Percentiles rank a stretch among this genome's conserved stretches.
These are phyloP conservation scores for Ustilago tritici DNA, from an alignment of 1,284 basidiomycete genomes.

Conservation along the genomic window DNA sequence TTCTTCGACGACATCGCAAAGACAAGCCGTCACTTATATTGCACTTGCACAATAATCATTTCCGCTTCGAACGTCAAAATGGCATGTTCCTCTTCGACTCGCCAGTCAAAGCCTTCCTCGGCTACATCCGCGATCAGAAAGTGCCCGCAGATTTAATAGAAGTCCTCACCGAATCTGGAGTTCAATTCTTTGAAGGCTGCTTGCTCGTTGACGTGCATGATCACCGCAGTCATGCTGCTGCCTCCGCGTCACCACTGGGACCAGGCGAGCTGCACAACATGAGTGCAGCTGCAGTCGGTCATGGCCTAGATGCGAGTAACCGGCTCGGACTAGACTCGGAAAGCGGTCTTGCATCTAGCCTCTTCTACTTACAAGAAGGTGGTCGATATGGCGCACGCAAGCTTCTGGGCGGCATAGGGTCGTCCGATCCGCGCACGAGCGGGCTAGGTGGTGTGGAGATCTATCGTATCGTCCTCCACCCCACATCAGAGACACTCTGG, in stretches of 20 bases:
- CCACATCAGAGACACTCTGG: constrained; percentile 64
- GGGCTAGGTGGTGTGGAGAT: constrained; percentile 56
- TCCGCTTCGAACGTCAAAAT: constrained; percentile 67
- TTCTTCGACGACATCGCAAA: constrained; percentile 64
- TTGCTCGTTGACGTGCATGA: constrained; percentile 67
- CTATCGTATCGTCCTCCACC: constrained; percentile 64
- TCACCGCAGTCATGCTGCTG: constrained; percentile 52
- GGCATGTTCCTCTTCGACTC: constrained; percentile 65
- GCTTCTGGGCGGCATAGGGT: constrained; percentile 22
- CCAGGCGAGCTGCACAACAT: constrained; percentile 33
- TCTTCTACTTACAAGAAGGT: constrained; percentile 59
- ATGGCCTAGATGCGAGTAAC: neutral
- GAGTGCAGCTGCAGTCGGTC: constrained; percentile 7
- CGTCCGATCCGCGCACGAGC: constrained; percentile 24
- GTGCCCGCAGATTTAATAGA: constrained; percentile 65
- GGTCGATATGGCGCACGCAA: constrained; percentile 50
- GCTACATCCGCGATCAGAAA: constrained; percentile 62
- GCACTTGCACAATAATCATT: constrained; percentile 62
- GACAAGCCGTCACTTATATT: constrained; percentile 63
- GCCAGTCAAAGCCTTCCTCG: constrained; percentile 63
- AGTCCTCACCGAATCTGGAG: constrained; percentile 57
- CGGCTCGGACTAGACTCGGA: constrained; percentile 4
- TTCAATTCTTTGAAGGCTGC: constrained; percentile 67
- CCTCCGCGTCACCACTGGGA: constrained; percentile 16
- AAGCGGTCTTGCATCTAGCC: constrained; percentile 30